Base-by-base conservation (phyloP, 2,329 filamentous ascomycete species). In the Xylariaceae sp. region DNA sequence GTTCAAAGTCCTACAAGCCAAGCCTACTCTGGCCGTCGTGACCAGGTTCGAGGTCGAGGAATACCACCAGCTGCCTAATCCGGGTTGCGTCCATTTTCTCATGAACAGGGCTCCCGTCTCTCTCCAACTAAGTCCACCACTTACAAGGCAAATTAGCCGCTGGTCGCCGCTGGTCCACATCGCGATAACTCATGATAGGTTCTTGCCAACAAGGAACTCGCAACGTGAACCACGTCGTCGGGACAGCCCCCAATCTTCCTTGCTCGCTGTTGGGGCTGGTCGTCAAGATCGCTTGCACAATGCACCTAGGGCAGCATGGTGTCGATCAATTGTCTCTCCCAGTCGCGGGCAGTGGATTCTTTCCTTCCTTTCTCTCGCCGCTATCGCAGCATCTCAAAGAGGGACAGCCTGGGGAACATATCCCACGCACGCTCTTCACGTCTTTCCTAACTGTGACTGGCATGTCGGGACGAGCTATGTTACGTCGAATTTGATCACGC, bases 171-270 rank as follows among this genome's bases (percentile, higher is more conserved):
- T 52, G 23, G 13, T 49, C 44, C n/a, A 11, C 48, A 51, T 49
- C 45, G 51, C 23, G 23, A 15, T 52, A 52, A 44, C 35, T 10
- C 54, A 53, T 59, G 47, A 61, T 58, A 60, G 58, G 58, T n/a
- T 37, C 2, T 51, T 50, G 37, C 48, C n/a, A 18, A 53, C 58
- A 57, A 11, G 62, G 53, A 30, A 18, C 18, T 37, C 48, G 39
- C 13, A 10, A 23, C 53, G 55, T 48, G 52, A 60, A 59, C 62
- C 64, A 58, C 3, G 18, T 49, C 42, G 53, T 55, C 53, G 64
- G 64, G 64, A 56, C 58, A 8, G 55, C 50, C 35, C 50, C 45
- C 18, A 55, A 3, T 50, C 4, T 9, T 35, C 34, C 23, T 30
- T 30, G 2, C 8, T 47, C 51, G 23, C 37, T 18, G 23, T 44